These are phyloP conservation scores for Dothiorella sarmentorum DNA, from an alignment of 2,329 filamentous ascomycete species.

Conservation along the genomic window DNA sequence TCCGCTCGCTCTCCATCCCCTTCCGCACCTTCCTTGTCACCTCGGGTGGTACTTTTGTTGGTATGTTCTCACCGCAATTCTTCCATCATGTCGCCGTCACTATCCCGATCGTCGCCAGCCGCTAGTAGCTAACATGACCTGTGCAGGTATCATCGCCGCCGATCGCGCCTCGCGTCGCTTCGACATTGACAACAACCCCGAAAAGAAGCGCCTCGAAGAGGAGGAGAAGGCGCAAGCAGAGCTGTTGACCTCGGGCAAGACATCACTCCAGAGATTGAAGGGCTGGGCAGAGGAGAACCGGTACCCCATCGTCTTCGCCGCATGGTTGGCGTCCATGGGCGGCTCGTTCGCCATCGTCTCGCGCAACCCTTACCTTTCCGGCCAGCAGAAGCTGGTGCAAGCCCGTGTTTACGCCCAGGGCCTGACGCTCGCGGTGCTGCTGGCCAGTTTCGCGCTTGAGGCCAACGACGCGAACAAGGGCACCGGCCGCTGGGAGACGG, in stretches of 20 bases:
- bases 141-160: slow-evolving; percentile 69
- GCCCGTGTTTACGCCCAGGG: slow-evolving; percentile 93
- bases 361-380: slow-evolving; percentile 70
- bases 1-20: slow-evolving; percentile 79
- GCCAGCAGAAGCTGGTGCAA: slow-evolving; percentile 85
- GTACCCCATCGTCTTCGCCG: slow-evolving; percentile 78
- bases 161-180: slow-evolving; percentile 70
- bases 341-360: slow-evolving; percentile 71
- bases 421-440: slow-evolving; percentile 77
- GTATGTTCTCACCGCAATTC: slow-evolving; percentile 37
- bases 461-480: slow-evolving; percentile 72
- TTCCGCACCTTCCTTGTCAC: slow-evolving; percentile 89
- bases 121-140: slow-evolving; percentile 20
- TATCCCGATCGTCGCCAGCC: not conserved
- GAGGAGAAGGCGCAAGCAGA: slow-evolving; percentile 39
- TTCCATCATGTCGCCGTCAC: not conserved
- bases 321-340: slow-evolving; percentile 79
- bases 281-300: slow-evolving; percentile 76
- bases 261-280: slow-evolving; percentile 58
- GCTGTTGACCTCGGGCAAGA: slow-evolving; percentile 53
- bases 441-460: slow-evolving; percentile 81
- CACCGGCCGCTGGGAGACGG: slow-evolving; percentile 76
- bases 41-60: slow-evolving; percentile 75
- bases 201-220: slow-evolving; percentile 54
- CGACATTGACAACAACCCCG: slow-evolving; percentile 67